Percentiles rank a stretch among this genome's conserved stretches.
Evolutionary conservation across 805 yeast species (phyloP).

Genomic region (Monosporozyma aerobia): DNA sequence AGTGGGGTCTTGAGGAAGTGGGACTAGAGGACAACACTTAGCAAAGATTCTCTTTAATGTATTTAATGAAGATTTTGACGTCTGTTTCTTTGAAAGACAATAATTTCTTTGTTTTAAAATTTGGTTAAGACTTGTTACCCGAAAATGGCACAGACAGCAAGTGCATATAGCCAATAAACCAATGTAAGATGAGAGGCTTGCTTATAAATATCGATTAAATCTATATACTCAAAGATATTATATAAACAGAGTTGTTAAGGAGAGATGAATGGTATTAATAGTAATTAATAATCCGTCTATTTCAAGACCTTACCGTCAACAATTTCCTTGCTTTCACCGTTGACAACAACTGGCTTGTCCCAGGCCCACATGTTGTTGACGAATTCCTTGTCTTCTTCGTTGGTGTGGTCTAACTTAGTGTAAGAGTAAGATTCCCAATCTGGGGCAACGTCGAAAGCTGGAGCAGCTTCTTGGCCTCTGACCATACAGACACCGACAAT

Average conservation of each 20-base stretch:
- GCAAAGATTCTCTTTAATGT: not conserved
- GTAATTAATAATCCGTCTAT: constrained; percentile 27
- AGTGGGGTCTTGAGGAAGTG: not conserved
- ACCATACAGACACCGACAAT: constrained; percentile 89
- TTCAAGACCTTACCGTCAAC: constrained; percentile 98
- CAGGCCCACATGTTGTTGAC: constrained; percentile 93
- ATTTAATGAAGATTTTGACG: not conserved
- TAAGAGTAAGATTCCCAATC: constrained; percentile 93
- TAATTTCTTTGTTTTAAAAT: not conserved
- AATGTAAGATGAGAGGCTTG: too few relatives aligned
- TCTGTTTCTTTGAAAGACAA: not conserved
- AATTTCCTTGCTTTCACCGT: constrained; percentile 79
- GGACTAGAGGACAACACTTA: not conserved
- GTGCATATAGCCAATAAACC: too few relatives aligned
- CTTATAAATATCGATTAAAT: too few relatives aligned
- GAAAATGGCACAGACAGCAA: not conserved
- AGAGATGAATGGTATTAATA: too few relatives aligned
- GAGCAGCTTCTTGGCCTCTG: constrained; percentile 85
- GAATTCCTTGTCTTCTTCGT: constrained; percentile 70
- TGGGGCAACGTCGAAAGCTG: constrained; percentile 98
- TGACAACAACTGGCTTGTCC: constrained; percentile 83
- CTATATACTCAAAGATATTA: too few relatives aligned
- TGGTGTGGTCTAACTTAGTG: constrained; percentile 74
- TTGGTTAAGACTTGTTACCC: not conserved
- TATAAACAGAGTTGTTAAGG: too few relatives aligned